Evolutionary conservation across 129 eudicot species (phyloP).

Genomic region (Gnaphalium uliginosum): DNA sequence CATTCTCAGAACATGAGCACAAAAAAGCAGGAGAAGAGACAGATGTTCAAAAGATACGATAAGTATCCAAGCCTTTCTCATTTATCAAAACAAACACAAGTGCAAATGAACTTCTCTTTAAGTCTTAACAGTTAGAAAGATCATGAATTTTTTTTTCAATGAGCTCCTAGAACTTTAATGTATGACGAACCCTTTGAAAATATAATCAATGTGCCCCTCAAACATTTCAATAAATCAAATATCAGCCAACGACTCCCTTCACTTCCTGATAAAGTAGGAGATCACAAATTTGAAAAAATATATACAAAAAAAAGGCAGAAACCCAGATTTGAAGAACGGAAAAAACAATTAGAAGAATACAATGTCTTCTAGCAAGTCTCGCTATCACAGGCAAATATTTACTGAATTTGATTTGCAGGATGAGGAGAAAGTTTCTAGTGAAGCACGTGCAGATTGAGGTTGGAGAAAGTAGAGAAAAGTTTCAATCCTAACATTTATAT

Average conservation of each 20-base stretch:
- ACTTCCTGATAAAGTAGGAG: not conserved
- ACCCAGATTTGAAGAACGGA: not conserved
- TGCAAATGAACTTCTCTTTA: not conserved
- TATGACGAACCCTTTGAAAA: not conserved
- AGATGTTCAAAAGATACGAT: not conserved
- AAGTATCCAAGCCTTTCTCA: not conserved
- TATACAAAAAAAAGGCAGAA: not conserved
- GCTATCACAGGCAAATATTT: constrained; percentile 6
- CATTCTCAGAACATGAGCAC: not conserved
- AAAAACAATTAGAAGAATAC: not conserved
- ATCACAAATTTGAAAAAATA: not conserved
- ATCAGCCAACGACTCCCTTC: constrained; percentile 2
- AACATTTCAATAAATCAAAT: not conserved
- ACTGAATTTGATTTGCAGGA: not conserved
- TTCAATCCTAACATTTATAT: not conserved
- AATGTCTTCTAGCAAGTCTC: not conserved
- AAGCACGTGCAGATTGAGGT: constrained; percentile 14
- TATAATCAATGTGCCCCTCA: not conserved
- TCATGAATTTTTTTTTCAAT: not conserved
- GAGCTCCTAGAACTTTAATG: not conserved
- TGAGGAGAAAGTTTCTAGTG: not conserved
- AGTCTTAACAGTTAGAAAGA: not conserved
- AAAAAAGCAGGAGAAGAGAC: not conserved
- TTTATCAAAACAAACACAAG: not conserved
- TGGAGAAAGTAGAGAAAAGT: constrained; percentile 16